Conservation (phyloP, 163 green algal genomes). For the Scenedesmus sp. region DNA sequence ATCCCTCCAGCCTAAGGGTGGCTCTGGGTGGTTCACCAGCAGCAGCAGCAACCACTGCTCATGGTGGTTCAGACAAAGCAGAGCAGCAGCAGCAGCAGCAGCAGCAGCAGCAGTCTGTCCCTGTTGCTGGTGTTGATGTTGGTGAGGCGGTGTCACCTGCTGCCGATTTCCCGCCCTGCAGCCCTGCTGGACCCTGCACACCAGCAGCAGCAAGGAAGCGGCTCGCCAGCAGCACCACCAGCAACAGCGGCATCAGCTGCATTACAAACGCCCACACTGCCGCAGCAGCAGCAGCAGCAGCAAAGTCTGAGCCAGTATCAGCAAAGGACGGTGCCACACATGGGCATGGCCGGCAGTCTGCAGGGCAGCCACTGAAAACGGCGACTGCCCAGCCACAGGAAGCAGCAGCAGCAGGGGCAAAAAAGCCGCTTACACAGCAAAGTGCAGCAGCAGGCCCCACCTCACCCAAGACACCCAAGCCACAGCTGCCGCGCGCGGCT, state of each 20-base stretch:
- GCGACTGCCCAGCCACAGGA: background rate
- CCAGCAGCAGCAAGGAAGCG: background rate
- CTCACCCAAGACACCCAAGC: conserved; percentile 11
- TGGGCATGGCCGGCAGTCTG: background rate
- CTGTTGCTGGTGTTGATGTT: background rate
- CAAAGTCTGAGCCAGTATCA: background rate
- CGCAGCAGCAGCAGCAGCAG: conserved; percentile 32
- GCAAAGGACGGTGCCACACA: no score
- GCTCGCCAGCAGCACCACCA: background rate
- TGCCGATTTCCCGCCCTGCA: background rate
- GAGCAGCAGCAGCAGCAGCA: background rate
- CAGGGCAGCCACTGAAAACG: background rate
- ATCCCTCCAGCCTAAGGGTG: background rate
- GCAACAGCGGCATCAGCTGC: background rate
- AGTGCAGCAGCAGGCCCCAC: background rate
- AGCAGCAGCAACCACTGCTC: background rate
- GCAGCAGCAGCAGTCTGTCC: background rate
- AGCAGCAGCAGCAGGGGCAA: background rate
- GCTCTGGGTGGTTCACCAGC: background rate
- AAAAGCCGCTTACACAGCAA: no score
- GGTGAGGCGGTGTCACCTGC: background rate
- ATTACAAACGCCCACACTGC: background rate
- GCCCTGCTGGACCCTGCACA: background rate
- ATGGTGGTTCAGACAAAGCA: background rate
- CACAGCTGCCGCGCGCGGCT: conserved; percentile 16